Evolutionary conservation across 768 basidiomycete genomes (phyloP), one percentile per base, ranked within the genome.

Genomic region (Tremella yokohamensis): DNA sequence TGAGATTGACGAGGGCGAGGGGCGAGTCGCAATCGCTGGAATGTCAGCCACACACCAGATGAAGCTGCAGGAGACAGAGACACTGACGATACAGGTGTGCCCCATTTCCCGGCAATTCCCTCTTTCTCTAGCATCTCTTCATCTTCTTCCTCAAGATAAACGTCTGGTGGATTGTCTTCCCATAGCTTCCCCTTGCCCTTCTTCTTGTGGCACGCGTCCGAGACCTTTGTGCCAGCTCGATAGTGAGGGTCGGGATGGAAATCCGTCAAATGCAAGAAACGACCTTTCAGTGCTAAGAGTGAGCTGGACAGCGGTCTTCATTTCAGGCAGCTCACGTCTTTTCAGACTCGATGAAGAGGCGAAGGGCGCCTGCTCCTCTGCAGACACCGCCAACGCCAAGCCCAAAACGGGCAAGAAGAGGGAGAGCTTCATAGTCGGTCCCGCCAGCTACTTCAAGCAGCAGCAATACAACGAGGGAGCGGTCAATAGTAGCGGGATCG

Each of bases 1-100:
- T 90, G 39, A 83, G 81, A 73, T 96, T 88, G 29, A 87, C 84
- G n/a, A 93, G 82, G 12, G 79, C 77, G 45, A 89, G 78, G 0
- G 91, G 89, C 15, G 90, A 83, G 76, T 96, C 91, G 67, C 91
- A 76, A 56, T 76, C 73, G 11, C 75, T 76, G 16, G n/a, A 19
- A 39, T 19, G 20, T 22, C 42, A 13, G 44, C 25, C 19, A 25
- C 18, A 44, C 13, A 3, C 8, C 15, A 19, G 29, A 34, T 34
- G 29, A 34, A 11, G 15, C 20, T 37, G 24, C 54, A 34, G 6
- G 52, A 47, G 29, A 55, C 37, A 53, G 40, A 42, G 6, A 55
- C 8, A 69, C 74, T 67, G 38, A 76, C 75, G 75, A 72, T 13
- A 70, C 63, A 24, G 57, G 66, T 34, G 57, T 72, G 16, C 75